phyloP scores from a whole-genome alignment of 352 stramenopile genomes.

The Phytopythium cucurbitacearum region DNA sequence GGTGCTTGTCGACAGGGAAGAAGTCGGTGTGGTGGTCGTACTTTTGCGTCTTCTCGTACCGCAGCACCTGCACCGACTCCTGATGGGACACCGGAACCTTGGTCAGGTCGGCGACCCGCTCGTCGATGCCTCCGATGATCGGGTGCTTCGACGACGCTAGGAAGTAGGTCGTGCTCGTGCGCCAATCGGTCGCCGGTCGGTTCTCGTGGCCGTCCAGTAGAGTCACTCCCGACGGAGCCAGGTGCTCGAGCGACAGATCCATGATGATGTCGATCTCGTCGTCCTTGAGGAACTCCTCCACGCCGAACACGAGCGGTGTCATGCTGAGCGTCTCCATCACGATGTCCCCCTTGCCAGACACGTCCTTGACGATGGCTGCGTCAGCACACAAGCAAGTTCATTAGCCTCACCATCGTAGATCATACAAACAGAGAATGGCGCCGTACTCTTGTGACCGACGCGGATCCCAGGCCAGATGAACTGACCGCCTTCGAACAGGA shows the following conservation, averaged over 20 bases:
- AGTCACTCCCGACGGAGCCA: slow-evolving; percentile 56
- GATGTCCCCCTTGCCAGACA: slow-evolving; percentile 39
- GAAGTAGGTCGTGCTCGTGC: slow-evolving; percentile 78
- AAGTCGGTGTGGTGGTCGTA: slow-evolving; percentile 77
- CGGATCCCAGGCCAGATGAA: slow-evolving; percentile 72
- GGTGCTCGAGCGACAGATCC: slow-evolving; percentile 56
- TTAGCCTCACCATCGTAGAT: background rate
- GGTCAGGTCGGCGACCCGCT: slow-evolving; percentile 52
- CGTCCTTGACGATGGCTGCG: slow-evolving; percentile 34
- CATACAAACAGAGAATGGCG: too few relatives aligned
- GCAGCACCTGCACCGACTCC: slow-evolving; percentile 67
- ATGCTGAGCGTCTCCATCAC: slow-evolving; percentile 60
- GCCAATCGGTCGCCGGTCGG: slow-evolving; percentile 59
- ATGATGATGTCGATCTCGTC: slow-evolving; percentile 75
- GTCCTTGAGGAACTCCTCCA: slow-evolving; percentile 71
- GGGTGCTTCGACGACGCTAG: slow-evolving; percentile 41
- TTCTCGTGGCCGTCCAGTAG: slow-evolving; percentile 63
- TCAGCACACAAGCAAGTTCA: slow-evolving; percentile 2
- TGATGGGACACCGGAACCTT: slow-evolving; percentile 58
- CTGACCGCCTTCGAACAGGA: slow-evolving; percentile 68
- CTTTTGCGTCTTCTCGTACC: slow-evolving; percentile 68
- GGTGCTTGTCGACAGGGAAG: slow-evolving; percentile 38
- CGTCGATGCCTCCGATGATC: slow-evolving; percentile 49
- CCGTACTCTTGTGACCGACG: slow-evolving; percentile 61
- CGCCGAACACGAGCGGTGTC: slow-evolving; percentile 59